These are phyloP conservation scores for Mucuna pruriens DNA, from an alignment of 306 rosid species.

Conservation along the genomic window DNA sequence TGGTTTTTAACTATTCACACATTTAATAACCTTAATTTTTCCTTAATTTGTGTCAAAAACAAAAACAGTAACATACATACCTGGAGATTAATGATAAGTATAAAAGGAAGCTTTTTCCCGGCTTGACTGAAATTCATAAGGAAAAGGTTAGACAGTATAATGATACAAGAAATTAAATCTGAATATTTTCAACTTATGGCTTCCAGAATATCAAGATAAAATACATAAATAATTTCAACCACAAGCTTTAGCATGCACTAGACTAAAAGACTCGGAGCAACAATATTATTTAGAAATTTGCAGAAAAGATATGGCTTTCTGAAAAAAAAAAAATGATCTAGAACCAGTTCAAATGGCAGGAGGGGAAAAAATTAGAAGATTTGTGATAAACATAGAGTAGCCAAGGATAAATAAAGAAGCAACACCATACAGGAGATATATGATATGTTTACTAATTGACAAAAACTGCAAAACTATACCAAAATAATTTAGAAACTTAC, in stretches of 20 bases:
- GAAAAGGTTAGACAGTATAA: slow-evolving; percentile 39
- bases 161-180: slow-evolving; percentile 17
- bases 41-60: not conserved
- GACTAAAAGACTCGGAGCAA: slow-evolving; percentile 18
- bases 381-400: slow-evolving; percentile 10
- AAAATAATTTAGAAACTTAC: not conserved
- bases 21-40: slow-evolving; percentile 21
- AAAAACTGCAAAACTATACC: not conserved
- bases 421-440: slow-evolving; percentile 19
- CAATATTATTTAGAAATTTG: slow-evolving; percentile 16
- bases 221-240: slow-evolving; percentile 27
- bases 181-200: slow-evolving; percentile 8
- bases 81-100: slow-evolving; percentile 91
- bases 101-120: slow-evolving; percentile 86
- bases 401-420: slow-evolving; percentile 15
- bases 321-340: not conserved
- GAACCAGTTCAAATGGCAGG: slow-evolving; percentile 25
- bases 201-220: slow-evolving; percentile 25
- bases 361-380: slow-evolving; percentile 20
- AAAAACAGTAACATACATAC: slow-evolving; percentile 49
- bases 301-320: slow-evolving; percentile 27
- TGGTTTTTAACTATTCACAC: slow-evolving; percentile 6
- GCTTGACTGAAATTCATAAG: slow-evolving; percentile 70
- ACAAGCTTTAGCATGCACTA: slow-evolving; percentile 22
- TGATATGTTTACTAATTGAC: slow-evolving; percentile 18